A percentile compares a stretch with the other conserved stretches of the same genome.
phyloP scores from a whole-genome alignment of 805 yeast species.

The Grigorovia jiainica region DNA sequence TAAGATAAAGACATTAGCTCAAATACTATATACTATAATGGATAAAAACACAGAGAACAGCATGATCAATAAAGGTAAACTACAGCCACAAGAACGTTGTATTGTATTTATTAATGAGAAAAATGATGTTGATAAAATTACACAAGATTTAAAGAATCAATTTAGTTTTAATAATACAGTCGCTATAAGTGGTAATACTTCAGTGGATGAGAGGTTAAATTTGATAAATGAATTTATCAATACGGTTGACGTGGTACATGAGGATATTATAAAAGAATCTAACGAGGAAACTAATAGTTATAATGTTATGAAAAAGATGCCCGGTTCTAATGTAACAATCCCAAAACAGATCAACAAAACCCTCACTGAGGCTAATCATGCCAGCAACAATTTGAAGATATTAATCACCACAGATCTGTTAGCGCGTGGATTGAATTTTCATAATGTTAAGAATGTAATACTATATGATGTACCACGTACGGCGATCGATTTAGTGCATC shows the following conservation, averaged over 20 bases:
- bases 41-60: constrained; percentile 64
- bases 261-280: background rate
- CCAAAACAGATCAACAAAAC: background rate
- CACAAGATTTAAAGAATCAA: constrained; percentile 38
- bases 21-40: constrained; percentile 75
- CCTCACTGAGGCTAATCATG: background rate
- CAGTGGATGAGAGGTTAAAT: constrained; percentile 46
- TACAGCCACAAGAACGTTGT: constrained; percentile 64
- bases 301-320: too few relatives aligned
- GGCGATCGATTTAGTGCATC: constrained; percentile 77
- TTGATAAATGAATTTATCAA: constrained; percentile 55
- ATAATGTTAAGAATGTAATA: constrained; percentile 69
- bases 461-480: constrained; percentile 79
- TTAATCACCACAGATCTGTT: constrained; percentile 81
- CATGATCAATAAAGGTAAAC: constrained; percentile 8
- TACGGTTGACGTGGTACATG: constrained; percentile 34
- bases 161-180: constrained; percentile 47
- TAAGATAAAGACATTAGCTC: constrained; percentile 76
- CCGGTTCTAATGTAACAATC: constrained; percentile 30
- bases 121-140: constrained; percentile 50
- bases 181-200: constrained; percentile 59
- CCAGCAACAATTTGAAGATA: too few relatives aligned
- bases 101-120: constrained; percentile 78
- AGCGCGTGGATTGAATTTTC: constrained; percentile 85
- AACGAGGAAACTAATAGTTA: too few relatives aligned